phyloP scores from a whole-genome alignment of 1,284 basidiomycete species.

The Heterobasidion occidentale region DNA sequence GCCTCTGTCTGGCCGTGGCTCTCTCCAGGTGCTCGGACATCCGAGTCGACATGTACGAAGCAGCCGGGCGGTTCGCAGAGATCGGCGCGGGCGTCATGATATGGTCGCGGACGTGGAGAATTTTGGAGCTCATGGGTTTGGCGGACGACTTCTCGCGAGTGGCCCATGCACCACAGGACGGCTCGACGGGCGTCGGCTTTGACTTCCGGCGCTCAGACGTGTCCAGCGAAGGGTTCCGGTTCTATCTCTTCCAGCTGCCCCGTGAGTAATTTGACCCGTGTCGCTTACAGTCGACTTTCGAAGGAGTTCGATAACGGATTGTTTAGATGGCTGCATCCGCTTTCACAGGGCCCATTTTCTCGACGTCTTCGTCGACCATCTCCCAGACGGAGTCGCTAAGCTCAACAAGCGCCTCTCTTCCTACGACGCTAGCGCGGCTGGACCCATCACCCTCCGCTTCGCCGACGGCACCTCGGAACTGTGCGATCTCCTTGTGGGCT shows the following conservation, averaged over 20 bases:
- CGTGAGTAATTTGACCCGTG: constrained; percentile 16
- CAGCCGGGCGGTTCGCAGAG: constrained; percentile 32
- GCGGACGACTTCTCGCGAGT: constrained; percentile 26
- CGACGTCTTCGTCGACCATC: constrained; percentile 28
- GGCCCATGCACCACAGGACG: constrained; percentile 28
- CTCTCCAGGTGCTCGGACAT: constrained; percentile 26
- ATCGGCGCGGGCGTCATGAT: constrained; percentile 38
- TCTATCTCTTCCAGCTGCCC: constrained; percentile 25
- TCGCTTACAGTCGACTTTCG: no score
- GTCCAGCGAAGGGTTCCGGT: constrained; percentile 24
- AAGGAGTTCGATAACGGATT: no score
- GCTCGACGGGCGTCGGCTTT: constrained; percentile 25
- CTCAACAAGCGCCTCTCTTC: constrained; percentile 29
- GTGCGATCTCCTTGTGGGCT: constrained; percentile 40
- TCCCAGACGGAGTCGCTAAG: constrained; percentile 27
- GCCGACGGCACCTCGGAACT: constrained; percentile 25
- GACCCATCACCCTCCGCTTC: constrained; percentile 18
- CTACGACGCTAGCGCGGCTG: constrained; percentile 13
- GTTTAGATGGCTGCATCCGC: constrained; percentile 24
- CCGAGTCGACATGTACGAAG: constrained; percentile 33
- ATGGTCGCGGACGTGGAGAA: constrained; percentile 28
- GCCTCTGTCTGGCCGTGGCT: constrained; percentile 31
- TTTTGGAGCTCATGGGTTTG: constrained; percentile 30
- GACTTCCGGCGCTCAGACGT: constrained; percentile 29
- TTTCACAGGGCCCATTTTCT: constrained; percentile 36